Conservation (phyloP, 2,329 filamentous ascomycete genomes). For the Aspergillus cejpii region DNA sequence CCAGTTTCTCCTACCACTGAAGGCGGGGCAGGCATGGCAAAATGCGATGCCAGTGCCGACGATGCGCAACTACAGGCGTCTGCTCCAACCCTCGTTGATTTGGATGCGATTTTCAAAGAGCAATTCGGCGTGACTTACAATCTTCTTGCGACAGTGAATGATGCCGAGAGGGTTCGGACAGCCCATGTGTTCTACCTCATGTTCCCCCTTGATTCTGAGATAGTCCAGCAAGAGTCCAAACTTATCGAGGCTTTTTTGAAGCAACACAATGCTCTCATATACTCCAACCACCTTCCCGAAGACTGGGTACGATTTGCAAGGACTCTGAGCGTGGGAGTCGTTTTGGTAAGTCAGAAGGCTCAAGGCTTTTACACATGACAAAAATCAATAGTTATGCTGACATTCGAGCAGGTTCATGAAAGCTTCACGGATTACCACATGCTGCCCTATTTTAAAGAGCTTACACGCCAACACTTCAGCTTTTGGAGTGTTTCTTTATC, state of each 20-base stretch:
- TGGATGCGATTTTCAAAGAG: conserved; percentile 12
- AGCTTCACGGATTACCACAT: conserved; percentile 27
- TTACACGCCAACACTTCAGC: conserved; percentile 22
- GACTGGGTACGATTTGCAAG: conserved; percentile 35
- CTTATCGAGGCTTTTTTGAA: conserved; percentile 24
- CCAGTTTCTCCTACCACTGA: background rate
- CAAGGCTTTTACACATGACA: no score
- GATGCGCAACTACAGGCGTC: background rate
- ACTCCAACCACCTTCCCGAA: conserved; percentile 24
- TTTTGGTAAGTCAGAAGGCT: conserved; percentile 29
- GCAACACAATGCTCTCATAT: conserved; percentile 21
- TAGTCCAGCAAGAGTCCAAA: conserved; percentile 20
- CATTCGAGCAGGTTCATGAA: conserved; percentile 32
- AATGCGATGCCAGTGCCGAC: background rate
- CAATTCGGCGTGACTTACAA: conserved; percentile 25
- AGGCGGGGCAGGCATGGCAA: background rate
- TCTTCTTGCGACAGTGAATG: conserved; percentile 21
- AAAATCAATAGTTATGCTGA: conserved; percentile 4
- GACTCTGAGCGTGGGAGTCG: conserved; percentile 23
- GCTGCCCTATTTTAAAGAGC: conserved; percentile 22
- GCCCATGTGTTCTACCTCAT: conserved; percentile 32
- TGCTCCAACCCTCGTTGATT: conserved; percentile 1
- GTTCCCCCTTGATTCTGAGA: conserved; percentile 23
- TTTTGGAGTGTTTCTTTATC: conserved; percentile 34
- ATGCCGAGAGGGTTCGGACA: conserved; percentile 7